Percentiles rank a stretch among this genome's conserved stretches.
phyloP scores from a whole-genome alignment of 1,284 basidiomycete genomes.

The Heterobasidion irregulare region DNA sequence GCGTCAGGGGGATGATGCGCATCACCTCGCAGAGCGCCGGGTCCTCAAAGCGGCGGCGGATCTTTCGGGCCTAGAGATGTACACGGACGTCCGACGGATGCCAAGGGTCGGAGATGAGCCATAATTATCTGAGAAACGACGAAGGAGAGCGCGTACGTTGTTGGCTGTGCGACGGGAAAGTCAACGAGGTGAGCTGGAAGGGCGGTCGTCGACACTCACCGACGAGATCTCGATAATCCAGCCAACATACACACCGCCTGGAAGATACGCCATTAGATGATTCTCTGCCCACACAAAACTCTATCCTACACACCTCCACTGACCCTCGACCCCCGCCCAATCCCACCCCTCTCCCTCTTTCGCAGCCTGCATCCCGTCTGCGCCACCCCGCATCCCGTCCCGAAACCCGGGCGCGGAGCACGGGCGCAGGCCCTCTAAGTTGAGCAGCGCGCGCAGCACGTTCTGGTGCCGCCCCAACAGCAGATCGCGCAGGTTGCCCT shows the following conservation, averaged over 20 bases:
- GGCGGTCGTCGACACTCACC: constrained; percentile 23
- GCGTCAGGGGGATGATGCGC: constrained; percentile 42
- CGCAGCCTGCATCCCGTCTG: constrained; percentile 10
- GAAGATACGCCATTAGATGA: background rate
- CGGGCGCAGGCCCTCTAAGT: constrained; percentile 35
- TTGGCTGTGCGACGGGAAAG: constrained; percentile 19
- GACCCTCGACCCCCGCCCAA: constrained; percentile 48
- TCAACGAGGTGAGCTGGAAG: too few species aligned
- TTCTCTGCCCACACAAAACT: background rate
- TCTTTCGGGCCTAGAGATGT: constrained; percentile 12
- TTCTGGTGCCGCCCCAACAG: constrained; percentile 10
- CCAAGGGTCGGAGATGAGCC: background rate
- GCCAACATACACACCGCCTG: constrained; percentile 50
- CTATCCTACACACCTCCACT: constrained; percentile 36
- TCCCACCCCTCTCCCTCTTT: constrained; percentile 37
- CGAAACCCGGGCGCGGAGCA: constrained; percentile 34
- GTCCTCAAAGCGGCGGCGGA: constrained; percentile 18
- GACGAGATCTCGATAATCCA: constrained; percentile 46
- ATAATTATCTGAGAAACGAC: too few species aligned
- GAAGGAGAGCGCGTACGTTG: constrained; percentile 21
- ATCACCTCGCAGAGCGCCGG: constrained; percentile 35
- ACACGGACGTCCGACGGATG: background rate
- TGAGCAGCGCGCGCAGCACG: constrained; percentile 28
- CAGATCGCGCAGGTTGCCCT: constrained; percentile 17
- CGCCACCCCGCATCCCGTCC: background rate